Conservation (phyloP, 371 early-diverging fungal species). For the Mucor velutinosus region DNA sequence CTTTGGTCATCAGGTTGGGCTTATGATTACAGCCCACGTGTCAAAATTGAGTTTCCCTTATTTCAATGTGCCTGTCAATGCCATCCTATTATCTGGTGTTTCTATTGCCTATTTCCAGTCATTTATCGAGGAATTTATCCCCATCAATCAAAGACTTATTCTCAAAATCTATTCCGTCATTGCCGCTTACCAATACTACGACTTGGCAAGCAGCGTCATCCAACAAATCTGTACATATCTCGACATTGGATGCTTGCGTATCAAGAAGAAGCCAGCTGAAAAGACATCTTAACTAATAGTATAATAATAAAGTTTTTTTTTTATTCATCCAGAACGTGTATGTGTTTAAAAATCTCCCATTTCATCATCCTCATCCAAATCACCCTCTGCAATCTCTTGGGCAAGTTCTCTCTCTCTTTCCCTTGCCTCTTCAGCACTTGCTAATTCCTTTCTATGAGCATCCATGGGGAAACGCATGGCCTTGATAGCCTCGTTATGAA, state of each 20-base stretch:
- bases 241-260: conserved; percentile 83
- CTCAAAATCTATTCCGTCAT: conserved; percentile 28
- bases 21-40: conserved; percentile 88
- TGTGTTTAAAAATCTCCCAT: conserved; percentile 49
- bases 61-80: conserved; percentile 63
- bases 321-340: background rate
- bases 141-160: conserved; percentile 26
- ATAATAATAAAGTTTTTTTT: background rate
- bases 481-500: conserved; percentile 96
- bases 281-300: conserved; percentile 23
- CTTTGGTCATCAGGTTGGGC: conserved; percentile 85
- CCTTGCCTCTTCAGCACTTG: conserved; percentile 81
- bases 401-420: conserved; percentile 92
- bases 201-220: conserved; percentile 75
- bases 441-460: conserved; percentile 82
- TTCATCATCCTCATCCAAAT: conserved; percentile 77
- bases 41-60: conserved; percentile 79
- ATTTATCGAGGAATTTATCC: conserved; percentile 48
- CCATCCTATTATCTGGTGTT: conserved; percentile 61
- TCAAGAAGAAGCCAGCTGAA: conserved; percentile 61
- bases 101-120: conserved; percentile 61
- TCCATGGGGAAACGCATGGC: conserved; percentile 95
- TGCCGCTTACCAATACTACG: conserved; percentile 56
- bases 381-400: conserved; percentile 89
- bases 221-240: conserved; percentile 81